phyloP scores from a whole-genome alignment of 2,329 filamentous ascomycete genomes.

The Colletotrichum endophyticum region DNA sequence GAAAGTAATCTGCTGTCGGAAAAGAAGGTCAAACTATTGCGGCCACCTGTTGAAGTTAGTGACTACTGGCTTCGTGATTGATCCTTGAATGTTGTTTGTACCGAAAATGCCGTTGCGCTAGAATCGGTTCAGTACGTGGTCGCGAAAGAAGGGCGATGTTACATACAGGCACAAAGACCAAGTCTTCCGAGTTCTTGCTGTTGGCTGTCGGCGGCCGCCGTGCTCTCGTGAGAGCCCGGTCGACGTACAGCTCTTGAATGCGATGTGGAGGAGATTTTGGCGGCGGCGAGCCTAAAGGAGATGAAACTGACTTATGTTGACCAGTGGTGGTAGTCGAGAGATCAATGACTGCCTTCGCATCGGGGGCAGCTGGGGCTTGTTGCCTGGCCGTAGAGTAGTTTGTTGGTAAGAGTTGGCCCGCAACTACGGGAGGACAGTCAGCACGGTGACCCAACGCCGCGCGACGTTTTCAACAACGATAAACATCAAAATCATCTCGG shows the following conservation, averaged over 20 bases:
- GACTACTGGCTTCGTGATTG: neutral
- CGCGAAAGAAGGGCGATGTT: neutral
- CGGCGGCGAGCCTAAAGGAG: neutral
- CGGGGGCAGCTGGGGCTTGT: neutral
- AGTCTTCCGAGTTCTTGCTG: conserved; percentile 14
- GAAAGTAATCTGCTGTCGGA: conserved; percentile 33
- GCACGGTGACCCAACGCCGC: rapidly evolving
- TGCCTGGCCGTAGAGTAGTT: neutral
- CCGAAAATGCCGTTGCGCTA: conserved; percentile 33
- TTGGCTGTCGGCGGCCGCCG: neutral
- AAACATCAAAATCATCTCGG: neutral
- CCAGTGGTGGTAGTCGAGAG: neutral
- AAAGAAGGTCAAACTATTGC: conserved; percentile 31
- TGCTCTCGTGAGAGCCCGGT: conserved; percentile 27
- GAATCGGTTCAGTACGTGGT: neutral
- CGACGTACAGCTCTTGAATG: conserved; percentile 30
- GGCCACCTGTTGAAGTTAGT: conserved; percentile 23
- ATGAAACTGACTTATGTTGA: neutral
- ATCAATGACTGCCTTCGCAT: conserved; percentile 6
- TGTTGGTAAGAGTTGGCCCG: conserved; percentile 13
- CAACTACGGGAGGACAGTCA: neutral
- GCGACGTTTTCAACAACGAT: rapidly evolving
- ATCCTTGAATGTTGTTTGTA: neutral
- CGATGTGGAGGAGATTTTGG: neutral
- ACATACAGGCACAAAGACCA: conserved; percentile 28